Conservation (phyloP, 768 basidiomycete species). For the Nevesoporus exiguus region DNA sequence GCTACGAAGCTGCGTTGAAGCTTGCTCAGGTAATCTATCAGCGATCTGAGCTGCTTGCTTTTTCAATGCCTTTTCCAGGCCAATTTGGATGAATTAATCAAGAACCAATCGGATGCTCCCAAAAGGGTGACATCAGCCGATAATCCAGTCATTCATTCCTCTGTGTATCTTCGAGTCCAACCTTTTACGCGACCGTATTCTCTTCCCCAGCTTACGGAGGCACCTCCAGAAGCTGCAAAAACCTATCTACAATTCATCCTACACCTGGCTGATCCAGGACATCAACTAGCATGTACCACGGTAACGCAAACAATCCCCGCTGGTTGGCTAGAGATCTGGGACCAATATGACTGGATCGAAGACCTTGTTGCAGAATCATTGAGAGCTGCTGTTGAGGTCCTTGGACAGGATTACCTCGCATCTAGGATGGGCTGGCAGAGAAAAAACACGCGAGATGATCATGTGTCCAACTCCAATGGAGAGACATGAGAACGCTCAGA, state of each 20-base stretch:
- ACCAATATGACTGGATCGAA: conserved; percentile 94
- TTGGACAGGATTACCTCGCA: conserved; percentile 90
- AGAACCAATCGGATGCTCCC: conserved; percentile 46
- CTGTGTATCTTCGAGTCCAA: conserved; percentile 91
- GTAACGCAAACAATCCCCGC: conserved; percentile 80
- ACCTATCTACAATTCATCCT: conserved; percentile 61
- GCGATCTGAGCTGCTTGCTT: not conserved
- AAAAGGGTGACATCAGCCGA: conserved; percentile 32
- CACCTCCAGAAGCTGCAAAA: conserved; percentile 23
- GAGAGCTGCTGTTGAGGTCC: conserved; percentile 78
- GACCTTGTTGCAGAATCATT: conserved; percentile 87
- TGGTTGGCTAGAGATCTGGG: conserved; percentile 89
- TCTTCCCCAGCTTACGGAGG: conserved; percentile 34
- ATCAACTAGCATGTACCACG: conserved; percentile 72
- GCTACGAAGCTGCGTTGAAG: conserved; percentile 80
- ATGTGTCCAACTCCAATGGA: conserved; percentile 4
- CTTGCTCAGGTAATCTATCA: conserved; percentile 62
- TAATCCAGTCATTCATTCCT: conserved; percentile 77
- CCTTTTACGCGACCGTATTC: conserved; percentile 66
- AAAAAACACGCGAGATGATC: conserved; percentile 22
- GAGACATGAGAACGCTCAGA: conserved; percentile 8
- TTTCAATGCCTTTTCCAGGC: conserved; percentile 46
- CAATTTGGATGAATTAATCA: conserved; percentile 72
- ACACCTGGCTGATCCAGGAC: conserved; percentile 70
- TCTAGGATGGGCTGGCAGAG: conserved; percentile 80